Evolutionary conservation across 1,284 basidiomycete species (phyloP), one percentile per base, ranked within the genome.

Genomic region (Ceratobasidium sp.): DNA sequence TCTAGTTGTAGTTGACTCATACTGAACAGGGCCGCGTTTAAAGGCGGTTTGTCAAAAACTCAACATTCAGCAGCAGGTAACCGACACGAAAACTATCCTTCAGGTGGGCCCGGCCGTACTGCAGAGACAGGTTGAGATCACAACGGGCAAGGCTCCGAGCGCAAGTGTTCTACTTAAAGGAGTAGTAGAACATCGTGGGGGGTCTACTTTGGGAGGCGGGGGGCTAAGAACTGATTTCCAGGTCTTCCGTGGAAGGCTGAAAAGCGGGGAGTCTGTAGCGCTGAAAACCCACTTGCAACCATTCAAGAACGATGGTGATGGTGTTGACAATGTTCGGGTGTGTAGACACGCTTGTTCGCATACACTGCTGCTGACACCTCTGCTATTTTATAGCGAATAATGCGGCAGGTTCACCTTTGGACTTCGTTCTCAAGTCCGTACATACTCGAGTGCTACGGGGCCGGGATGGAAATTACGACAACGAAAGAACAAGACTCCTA

Each of bases 361-460:
- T 8, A 34, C 34, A 2, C 4, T 34, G 34, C 34, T 8, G 8
- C 34, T 34, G 8, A 34, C 8, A 8, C 8, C 34, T 34, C 34
- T 8, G 34, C 34, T 34, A 8, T 2, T 8, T 34, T 34, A 8
- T 34, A 34, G 62, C 16, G 62, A 37, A 65, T 65, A 1, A 24
- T 65, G 43, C 41, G 62, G 31, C 62, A 65, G 22, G 62, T 65
- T 19, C 62, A 65, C 14, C 34, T 65, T 16, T 65, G 62, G 62
- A 49, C 22, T 16, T 65, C 62, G 5, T 65, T 65, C 46, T 46
- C 24, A 24, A 48, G 46, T n/a, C 62, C 62, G 22, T 65, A 27
- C 46, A 65, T 65, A 24, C 62, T 65, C 24, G 6, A 48, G n/a
- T 65, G 62, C 22, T 43, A 31, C 37, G 62, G 62, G 19, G 29